Evolutionary conservation across 805 yeast species (phyloP), one percentile per base, ranked within the genome.

Genomic region (Suhomyces sp.): DNA sequence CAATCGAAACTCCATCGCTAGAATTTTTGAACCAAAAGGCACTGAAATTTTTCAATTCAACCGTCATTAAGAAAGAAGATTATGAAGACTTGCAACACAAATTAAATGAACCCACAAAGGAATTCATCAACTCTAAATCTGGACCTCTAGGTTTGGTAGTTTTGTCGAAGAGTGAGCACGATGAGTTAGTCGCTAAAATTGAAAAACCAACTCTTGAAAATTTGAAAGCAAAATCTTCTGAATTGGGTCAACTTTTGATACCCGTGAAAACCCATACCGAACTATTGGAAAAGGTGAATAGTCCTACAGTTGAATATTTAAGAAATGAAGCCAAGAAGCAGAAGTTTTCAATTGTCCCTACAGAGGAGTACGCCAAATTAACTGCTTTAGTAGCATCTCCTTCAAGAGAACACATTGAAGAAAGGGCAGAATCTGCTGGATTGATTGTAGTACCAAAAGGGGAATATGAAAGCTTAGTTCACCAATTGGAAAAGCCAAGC

Each of bases 301-400:
- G 34, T n/a, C 72, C 74, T 5, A 26, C 59, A 13, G 11, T 54
- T 5, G 65, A 60, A 0, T 49, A 54, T 28, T 25, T 73, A 20
- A 48, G 38, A 22, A 39, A 35, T 4, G 53, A 56, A 21, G 61
- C 69, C 0, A 25, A 21, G 4, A 35, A 42, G 6, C 36, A 24
- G 16, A 22, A 36, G 14, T 29, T 38, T 12, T 15, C 43, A 4
- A 27, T 47, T 3, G 34, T 49, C 19, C 33, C 50, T 1, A 35
- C 39, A 4, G 47, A 40, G 11, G 52, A 51, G 15, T 45, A 39
- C 19, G 27, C 34, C 7, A 34, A 39, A 13, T 38, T 50, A 22
- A 35, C 39, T 22, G 33, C 38, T 6, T 24, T 44, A 11, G 40
- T 35, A 3, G 32, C 40, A 7, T 30, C 47, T 8, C 51, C 51